Conservation (phyloP, 352 stramenopile genomes). For the Phytophthora fragariae region DNA sequence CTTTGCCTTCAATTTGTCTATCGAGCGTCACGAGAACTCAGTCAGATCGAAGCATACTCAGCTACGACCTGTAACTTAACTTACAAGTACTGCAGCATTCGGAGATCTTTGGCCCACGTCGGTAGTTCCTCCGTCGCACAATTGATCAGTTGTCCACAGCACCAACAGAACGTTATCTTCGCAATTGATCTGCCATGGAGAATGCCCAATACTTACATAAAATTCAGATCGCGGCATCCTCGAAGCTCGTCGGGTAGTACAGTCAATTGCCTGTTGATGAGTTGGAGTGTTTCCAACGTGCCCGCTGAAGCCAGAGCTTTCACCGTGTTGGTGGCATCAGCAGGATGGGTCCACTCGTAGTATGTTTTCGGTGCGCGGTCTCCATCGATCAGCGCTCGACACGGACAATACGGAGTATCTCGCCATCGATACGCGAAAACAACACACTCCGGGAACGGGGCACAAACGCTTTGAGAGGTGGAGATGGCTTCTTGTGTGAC, state of each 20-base stretch:
- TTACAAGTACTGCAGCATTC: slow-evolving; percentile 51
- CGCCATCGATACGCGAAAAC: slow-evolving; percentile 40
- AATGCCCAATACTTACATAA: slow-evolving; percentile 39
- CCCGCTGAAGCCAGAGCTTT: slow-evolving; percentile 31
- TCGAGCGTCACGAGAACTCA: not conserved
- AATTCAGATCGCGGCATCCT: slow-evolving; percentile 39
- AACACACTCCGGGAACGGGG: slow-evolving; percentile 38
- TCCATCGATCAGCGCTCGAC: slow-evolving; percentile 41
- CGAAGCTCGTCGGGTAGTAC: slow-evolving; percentile 39
- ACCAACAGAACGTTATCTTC: not conserved
- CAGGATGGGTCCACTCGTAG: slow-evolving; percentile 40
- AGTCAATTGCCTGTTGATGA: slow-evolving; percentile 43
- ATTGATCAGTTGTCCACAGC: slow-evolving; percentile 40
- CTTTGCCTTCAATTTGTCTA: slow-evolving; percentile 58
- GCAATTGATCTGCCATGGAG: too few species aligned
- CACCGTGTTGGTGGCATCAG: slow-evolving; percentile 37
- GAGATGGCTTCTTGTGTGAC: slow-evolving; percentile 20
- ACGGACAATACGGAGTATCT: slow-evolving; percentile 37
- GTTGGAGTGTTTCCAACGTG: slow-evolving; percentile 39
- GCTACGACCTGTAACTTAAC: slow-evolving; percentile 1
- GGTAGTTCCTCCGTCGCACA: slow-evolving; percentile 38
- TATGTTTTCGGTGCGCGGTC: slow-evolving; percentile 43
- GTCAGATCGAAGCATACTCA: not conserved
- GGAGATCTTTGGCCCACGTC: slow-evolving; percentile 42
- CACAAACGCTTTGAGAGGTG: slow-evolving; percentile 21